Base-by-base conservation (phyloP, 2,329 filamentous ascomycete genomes). In the Didymella keratinophila region DNA sequence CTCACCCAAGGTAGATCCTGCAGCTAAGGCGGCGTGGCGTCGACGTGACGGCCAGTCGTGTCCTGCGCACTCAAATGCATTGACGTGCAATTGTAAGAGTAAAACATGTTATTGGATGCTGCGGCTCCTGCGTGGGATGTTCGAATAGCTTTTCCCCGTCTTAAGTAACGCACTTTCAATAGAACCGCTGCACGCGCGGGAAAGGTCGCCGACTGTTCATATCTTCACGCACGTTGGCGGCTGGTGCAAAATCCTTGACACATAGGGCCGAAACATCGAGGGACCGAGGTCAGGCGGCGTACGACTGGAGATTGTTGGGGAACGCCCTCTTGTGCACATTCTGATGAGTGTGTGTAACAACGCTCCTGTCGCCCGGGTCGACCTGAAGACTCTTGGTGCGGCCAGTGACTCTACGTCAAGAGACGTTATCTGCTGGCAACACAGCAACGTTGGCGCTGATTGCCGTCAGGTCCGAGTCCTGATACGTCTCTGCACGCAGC, bases 401-500 rank as follows among this genome's bases (percentile, higher is more conserved):
- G 45, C 32, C 41, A 32, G 18, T 50, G 50, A 42, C 25, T 41
- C 32, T 28, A 45, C 20, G 25, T 27, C 14, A 41, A 39, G 50
- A 18, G 51, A 53, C 55, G 52, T 45, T 48, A 20, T 49, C 32
- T 46, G 46, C 50, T 37, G 23, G 25, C 18, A 44, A 42, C 18
- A 25, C 11, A 41, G 39, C 45, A n/a, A 48, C 39, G 39, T 34
- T 23, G 28, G 41, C 25, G 37, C 16, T 27, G 7, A n/a, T 45
- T 46, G 43, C 27, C 34, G 16, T 49, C 46, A 27, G 27, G 20
- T 28, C 21, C 36, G 45, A 20, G 7, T 12, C 32, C n/a, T 23
- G 37, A 30, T 34, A 51, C 21, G 34, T 48, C 39, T 25, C 48
- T 69, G 65, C 65, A 67, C 21, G 63, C 49, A 64, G 56, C 64